Base-by-base conservation (phyloP, 306 rosid genomes). In the Pyrus communis region DNA sequence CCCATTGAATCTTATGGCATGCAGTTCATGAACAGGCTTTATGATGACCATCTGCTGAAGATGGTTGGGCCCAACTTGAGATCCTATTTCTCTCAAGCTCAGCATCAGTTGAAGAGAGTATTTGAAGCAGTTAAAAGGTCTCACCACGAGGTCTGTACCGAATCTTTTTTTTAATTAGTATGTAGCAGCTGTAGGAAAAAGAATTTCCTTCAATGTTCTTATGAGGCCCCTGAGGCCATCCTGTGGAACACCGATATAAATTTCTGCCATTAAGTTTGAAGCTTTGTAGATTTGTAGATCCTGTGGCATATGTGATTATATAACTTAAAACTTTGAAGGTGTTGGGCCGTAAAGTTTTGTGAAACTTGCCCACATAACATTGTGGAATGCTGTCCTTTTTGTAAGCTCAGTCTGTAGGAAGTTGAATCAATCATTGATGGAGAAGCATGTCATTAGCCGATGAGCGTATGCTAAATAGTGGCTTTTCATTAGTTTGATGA, bases 111-210 rank as follows among this genome's bases (percentile, higher is more conserved):
- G 73, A 81, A 89, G 81, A 80, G 80, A 72, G 79, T 68, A 74
- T 88, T 78, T 78, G 54, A 74, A 35, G 74, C 74, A 71, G 78
- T 82, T 23, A 89, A 84, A 82, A 86, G 74, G 75, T 88, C 87
- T 84, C 97, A 95, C 79, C 98, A 89, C 67, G 82, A 90, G 98
- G 97, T 95, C 46, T 66, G 85, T 85, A 67, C 73, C 64, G 64
- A 68, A 77, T 61, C 21, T 54, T 3, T n/a, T 40, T 27, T 52
- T 58, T 79, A 30, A 22, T 84, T 52, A 77, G 21, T 80, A 52
- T 73, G 40, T 65, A 30, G 27, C 42, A 35, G 42, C 17, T 38
- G 49, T 74, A 9, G 31, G 75, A 54, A 67, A 35, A 73, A 52
- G 67, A 61, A 75, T 22, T 18, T 75, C 18, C 42, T 68, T 57